Conservation (phyloP, 2,329 filamentous ascomycete species). For the Claviceps sp. region DNA sequence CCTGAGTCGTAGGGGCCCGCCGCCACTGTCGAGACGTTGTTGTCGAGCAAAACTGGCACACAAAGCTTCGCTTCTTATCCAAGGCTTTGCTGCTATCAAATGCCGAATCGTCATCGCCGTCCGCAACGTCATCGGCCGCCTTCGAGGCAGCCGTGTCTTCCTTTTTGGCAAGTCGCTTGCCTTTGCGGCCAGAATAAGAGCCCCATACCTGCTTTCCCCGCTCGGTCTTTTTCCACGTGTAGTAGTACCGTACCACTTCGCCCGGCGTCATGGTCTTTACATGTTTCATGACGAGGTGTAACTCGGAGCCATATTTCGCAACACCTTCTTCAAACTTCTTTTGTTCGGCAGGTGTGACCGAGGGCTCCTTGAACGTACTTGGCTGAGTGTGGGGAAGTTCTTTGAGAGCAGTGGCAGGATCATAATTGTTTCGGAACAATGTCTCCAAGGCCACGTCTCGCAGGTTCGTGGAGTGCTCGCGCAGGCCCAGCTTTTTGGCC, state of each 20-base stretch:
- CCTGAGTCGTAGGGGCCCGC: conserved; percentile 66
- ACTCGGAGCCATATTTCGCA: conserved; percentile 79
- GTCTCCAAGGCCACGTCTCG: conserved; percentile 70
- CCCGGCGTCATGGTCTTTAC: conserved; percentile 71
- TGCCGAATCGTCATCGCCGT: conserved; percentile 87
- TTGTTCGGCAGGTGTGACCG: conserved; percentile 61
- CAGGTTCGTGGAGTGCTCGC: conserved; percentile 69
- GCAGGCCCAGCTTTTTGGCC: conserved; percentile 54
- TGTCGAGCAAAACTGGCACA: conserved; percentile 85
- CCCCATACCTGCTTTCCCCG: conserved; percentile 83
- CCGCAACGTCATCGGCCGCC: conserved; percentile 80
- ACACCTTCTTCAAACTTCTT: conserved; percentile 91
- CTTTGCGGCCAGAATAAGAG: conserved; percentile 73
- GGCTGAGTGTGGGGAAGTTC: conserved; percentile 55
- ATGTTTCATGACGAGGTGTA: conserved; percentile 68
- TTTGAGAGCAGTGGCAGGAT: conserved; percentile 56
- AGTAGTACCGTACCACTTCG: conserved; percentile 84
- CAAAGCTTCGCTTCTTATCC: conserved; percentile 67
- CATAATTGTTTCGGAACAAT: conserved; percentile 58
- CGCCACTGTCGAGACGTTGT: conserved; percentile 81
- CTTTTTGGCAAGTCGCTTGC: conserved; percentile 74
- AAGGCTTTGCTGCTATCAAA: conserved; percentile 81
- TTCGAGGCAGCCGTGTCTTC: conserved; percentile 59
- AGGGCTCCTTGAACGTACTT: conserved; percentile 70
- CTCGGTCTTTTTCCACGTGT: conserved; percentile 93